Percentiles rank a stretch among this genome's conserved stretches.
Evolutionary conservation across 179 eudicot genomes (phyloP).

Genomic region (Vitellaria paradoxa): DNA sequence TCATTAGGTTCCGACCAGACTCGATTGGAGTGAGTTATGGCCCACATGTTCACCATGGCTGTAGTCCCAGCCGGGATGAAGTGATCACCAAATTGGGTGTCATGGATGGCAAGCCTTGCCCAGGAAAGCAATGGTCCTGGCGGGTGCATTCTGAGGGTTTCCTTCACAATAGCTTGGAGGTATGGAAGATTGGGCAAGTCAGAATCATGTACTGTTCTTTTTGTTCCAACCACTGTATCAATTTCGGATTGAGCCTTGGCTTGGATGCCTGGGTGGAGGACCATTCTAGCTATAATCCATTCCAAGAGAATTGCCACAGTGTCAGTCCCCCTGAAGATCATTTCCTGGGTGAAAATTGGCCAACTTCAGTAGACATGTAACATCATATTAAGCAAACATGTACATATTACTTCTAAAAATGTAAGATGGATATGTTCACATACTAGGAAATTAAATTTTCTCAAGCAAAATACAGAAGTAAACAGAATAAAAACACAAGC

Average conservation of each 20-base stretch:
- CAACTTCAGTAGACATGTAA: not conserved
- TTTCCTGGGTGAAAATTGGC: constrained; percentile 40
- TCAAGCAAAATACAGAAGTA: not conserved
- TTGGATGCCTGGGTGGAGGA: constrained; percentile 76
- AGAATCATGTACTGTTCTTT: constrained; percentile 40
- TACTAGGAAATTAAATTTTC: not conserved
- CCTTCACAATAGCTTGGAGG: constrained; percentile 64
- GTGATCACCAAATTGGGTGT: constrained; percentile 56
- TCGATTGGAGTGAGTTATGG: constrained; percentile 63
- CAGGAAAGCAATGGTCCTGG: constrained; percentile 89
- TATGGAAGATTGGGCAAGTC: constrained; percentile 66
- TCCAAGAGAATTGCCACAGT: constrained; percentile 77
- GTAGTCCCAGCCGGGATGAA: constrained; percentile 80
- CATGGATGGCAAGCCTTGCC: constrained; percentile 78
- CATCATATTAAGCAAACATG: too few relatives aligned
- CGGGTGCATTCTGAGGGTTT: constrained; percentile 75
- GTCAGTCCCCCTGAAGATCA: constrained; percentile 87
- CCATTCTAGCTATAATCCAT: constrained; percentile 90
- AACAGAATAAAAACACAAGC: not conserved
- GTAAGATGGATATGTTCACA: not conserved
- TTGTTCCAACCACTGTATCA: constrained; percentile 38
- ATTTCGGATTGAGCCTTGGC: constrained; percentile 70
- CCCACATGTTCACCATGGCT: constrained; percentile 96
- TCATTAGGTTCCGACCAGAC: constrained; percentile 54
- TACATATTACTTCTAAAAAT: too few relatives aligned